Conservation (phyloP, 805 yeast species). For the Saccharomycopsis sp. region DNA sequence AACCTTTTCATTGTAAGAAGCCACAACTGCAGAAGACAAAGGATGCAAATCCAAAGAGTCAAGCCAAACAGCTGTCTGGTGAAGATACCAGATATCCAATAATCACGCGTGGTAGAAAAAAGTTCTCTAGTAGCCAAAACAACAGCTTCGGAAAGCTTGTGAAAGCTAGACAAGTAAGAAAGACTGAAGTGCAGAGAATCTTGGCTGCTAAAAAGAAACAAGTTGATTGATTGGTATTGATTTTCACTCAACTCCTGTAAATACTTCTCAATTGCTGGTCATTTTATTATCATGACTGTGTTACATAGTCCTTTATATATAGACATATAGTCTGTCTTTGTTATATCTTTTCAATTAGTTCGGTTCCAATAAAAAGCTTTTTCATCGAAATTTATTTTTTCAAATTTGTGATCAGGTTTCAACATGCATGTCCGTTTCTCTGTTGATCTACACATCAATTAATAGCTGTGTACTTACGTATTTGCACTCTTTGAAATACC, state of each 20-base stretch:
- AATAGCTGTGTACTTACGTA: too few species aligned
- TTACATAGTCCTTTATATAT: background rate
- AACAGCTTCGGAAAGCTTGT: constrained; percentile 1
- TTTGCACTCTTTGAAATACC: too few species aligned
- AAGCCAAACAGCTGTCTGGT: background rate
- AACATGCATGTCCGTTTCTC: too few species aligned
- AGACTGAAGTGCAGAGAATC: constrained; percentile 9
- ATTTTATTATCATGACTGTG: background rate
- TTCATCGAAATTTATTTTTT: too few species aligned
- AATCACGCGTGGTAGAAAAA: constrained; percentile 14
- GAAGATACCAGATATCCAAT: background rate
- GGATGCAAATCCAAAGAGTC: background rate
- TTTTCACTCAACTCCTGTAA: background rate
- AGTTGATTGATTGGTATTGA: background rate
- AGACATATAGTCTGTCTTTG: background rate
- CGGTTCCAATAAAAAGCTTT: background rate
- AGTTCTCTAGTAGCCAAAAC: constrained; percentile 5
- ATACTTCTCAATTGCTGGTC: background rate
- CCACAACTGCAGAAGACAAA: background rate
- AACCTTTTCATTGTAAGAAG: constrained; percentile 10
- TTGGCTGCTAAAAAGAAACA: background rate
- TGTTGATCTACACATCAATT: too few species aligned
- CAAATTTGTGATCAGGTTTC: too few species aligned
- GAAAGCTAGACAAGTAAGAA: constrained; percentile 9
- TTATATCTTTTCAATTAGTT: background rate